Conservation (phyloP, 2,329 filamentous ascomycete species). For the Beauveria sp. region DNA sequence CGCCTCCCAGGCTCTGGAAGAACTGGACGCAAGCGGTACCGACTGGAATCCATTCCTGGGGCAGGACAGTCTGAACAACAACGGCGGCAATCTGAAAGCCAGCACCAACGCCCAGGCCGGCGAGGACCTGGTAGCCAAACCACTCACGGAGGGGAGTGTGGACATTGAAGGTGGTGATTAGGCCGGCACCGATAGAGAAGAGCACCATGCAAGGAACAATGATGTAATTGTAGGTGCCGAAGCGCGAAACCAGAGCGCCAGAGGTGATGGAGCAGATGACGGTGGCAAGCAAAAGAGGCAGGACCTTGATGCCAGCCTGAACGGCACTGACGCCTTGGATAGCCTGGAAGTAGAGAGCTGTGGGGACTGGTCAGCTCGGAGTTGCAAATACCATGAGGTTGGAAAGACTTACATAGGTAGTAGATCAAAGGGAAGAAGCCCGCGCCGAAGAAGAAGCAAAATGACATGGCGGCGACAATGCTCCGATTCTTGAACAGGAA, state of each 20-base stretch:
- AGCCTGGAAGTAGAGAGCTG: slow-evolving; percentile 32
- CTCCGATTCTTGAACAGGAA: slow-evolving; percentile 37
- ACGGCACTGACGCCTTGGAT: slow-evolving; percentile 29
- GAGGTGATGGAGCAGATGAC: slow-evolving; percentile 7
- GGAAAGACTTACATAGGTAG: slow-evolving; percentile 25
- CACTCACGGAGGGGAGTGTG: slow-evolving; percentile 27
- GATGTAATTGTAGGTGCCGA: slow-evolving; percentile 33
- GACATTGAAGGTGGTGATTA: slow-evolving; percentile 31
- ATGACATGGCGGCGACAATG: slow-evolving; percentile 33
- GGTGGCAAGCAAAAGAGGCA: slow-evolving; percentile 13
- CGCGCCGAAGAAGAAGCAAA: slow-evolving; percentile 41
- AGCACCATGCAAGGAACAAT: slow-evolving; percentile 27
- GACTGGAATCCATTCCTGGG: slow-evolving; percentile 31
- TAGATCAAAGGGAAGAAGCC: slow-evolving; percentile 46
- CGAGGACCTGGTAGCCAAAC: slow-evolving; percentile 37
- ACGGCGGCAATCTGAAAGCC: slow-evolving; percentile 34
- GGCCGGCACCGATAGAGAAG: slow-evolving; percentile 25
- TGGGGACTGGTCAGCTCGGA: slow-evolving; percentile 38
- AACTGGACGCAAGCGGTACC: slow-evolving; percentile 37
- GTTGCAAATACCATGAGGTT: slow-evolving; percentile 40
- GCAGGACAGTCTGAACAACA: slow-evolving; percentile 35
- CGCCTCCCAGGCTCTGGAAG: slow-evolving; percentile 36
- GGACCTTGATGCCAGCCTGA: slow-evolving; percentile 17
- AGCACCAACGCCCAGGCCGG: slow-evolving; percentile 34
- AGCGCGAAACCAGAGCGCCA: slow-evolving; percentile 23